Evolutionary conservation across 371 early-diverging fungal species (phyloP), one percentile per base, ranked within the genome.

Genomic region (Blyttiomyces sp.): DNA sequence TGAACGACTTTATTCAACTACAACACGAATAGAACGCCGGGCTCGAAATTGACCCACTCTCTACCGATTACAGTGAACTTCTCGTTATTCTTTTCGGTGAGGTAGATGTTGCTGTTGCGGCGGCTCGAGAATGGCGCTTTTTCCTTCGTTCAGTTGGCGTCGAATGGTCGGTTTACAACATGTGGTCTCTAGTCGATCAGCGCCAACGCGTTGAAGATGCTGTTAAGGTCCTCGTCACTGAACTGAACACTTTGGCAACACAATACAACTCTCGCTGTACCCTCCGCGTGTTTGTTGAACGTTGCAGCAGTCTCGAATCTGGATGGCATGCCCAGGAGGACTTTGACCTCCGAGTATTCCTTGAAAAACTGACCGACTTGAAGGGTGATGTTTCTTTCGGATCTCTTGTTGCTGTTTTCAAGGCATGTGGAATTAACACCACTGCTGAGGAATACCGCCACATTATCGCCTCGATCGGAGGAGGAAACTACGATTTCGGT

Each of bases 101-200:
- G 27, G n/a, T 60, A 13, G 36, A 45, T 28, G 31, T 65, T 11
- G 16, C 43, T 4, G 46, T 59, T 44, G 54, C 66, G 6, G 66
- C 55, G 16, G 54, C 60, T 45, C 59, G 66, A 11, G 66, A 65
- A 55, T 54, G 54, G 42, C 59, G 60, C 19, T 59, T 54, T 49
- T 42, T 54, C 55, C 49, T 65, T 7, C 39, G 54, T 21, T 42
- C 45, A 24, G 48, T 57, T 4, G 66, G 66, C 24, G n/a, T 43
- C 17, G 66, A 59, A 16, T 65, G 60, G 66, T 32, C 55, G n/a
- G 42, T 55, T 6, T 32, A 54, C 26, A 60, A 48, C 44, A 58
- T 65, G 54, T 55, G 49, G 57, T 28, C 66, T 3, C 51, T 59
- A 21, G 59, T 65, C 23, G 60, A 65, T 21, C 66, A 65, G 43